Base-by-base conservation (phyloP, 306 rosid genomes). In the Malus orientalis region DNA sequence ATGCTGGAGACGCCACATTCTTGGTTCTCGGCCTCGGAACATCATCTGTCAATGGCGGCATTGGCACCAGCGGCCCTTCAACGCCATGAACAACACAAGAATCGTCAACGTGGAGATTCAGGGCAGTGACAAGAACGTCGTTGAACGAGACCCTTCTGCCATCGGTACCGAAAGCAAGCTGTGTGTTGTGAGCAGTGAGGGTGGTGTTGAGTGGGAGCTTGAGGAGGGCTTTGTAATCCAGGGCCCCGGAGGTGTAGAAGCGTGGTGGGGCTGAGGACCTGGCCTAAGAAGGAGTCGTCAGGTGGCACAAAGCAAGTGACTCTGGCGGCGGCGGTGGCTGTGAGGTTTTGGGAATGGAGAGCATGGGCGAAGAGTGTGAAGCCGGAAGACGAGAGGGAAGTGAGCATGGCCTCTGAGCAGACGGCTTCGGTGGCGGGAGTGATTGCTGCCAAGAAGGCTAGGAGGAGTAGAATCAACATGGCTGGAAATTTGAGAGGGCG, bases 1-100 rank as follows among this genome's bases (percentile, higher is more conserved):
- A 18, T 6, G 14, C 27, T 6, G 11, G 22, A 76, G 40, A 51
- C 8, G 25, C 19, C 49, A n/a, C 9, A n/a, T 27, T 36, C 51
- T 54, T 40, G n/a, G 73, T 25, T 67, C 33, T 75, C 54, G 40
- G 25, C 22, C 25, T 20, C 32, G 5, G 29, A 33, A 8, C 44
- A 54, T 66, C 38, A 13, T 53, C 73, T 9, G 11, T 23, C 16
- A n/a, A 6, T 36, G 73, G 5, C 18, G 38, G 69, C 23, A 74
- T 74, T 42, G 77, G 58, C 29, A 74, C 16, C 33, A 76, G 47
- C 4, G 71, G 79, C 10, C 55, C 55, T 22, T 53, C 74, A 55
- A 76, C 79, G 25, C 79, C 79, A 11, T 76, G 79, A 40, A 76
- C 73, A 1, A 55, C 57, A 25, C 42, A 76, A n/a, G 74, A 76